These are phyloP conservation scores for Aspergillus texensis DNA, from an alignment of 2,329 filamentous ascomycete species.

Conservation along the genomic window DNA sequence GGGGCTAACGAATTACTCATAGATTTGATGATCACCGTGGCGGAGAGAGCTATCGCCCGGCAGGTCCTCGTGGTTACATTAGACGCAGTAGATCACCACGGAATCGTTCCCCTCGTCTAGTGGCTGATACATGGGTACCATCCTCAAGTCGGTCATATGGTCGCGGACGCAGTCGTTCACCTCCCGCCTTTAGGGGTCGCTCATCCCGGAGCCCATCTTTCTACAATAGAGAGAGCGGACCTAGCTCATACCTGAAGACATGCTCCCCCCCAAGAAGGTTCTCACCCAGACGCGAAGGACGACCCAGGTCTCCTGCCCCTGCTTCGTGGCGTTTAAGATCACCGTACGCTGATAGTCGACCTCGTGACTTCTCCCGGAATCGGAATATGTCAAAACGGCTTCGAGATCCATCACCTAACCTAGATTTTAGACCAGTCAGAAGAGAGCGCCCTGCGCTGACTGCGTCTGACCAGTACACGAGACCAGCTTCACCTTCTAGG, in stretches of 20 bases:
- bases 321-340: slow-evolving; percentile 44
- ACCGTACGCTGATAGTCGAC: slow-evolving; percentile 35
- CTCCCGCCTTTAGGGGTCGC: slow-evolving; percentile 42
- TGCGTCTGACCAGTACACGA: slow-evolving; percentile 31
- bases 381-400: slow-evolving; percentile 37
- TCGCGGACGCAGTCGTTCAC: slow-evolving; percentile 48
- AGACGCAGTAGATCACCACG: slow-evolving; percentile 41
- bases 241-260: slow-evolving; percentile 35
- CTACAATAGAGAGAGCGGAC: slow-evolving; percentile 38
- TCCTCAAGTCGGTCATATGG: slow-evolving; percentile 35
- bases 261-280: slow-evolving; percentile 43
- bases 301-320: slow-evolving; percentile 41
- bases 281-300: slow-evolving; percentile 45
- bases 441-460: slow-evolving; percentile 37
- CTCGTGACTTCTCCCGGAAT: slow-evolving; percentile 34
- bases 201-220: slow-evolving; percentile 47
- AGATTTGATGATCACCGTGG: slow-evolving; percentile 47
- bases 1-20: slow-evolving; percentile 16
- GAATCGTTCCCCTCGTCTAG: slow-evolving; percentile 40
- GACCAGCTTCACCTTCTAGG: slow-evolving; percentile 50
- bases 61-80: slow-evolving; percentile 39
- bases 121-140: slow-evolving; percentile 48
- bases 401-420: slow-evolving; percentile 39
- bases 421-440: slow-evolving; percentile 35
- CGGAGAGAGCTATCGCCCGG: slow-evolving; percentile 48